phyloP scores from a whole-genome alignment of 768 basidiomycete genomes.

The Fistulinella prunicolor region DNA sequence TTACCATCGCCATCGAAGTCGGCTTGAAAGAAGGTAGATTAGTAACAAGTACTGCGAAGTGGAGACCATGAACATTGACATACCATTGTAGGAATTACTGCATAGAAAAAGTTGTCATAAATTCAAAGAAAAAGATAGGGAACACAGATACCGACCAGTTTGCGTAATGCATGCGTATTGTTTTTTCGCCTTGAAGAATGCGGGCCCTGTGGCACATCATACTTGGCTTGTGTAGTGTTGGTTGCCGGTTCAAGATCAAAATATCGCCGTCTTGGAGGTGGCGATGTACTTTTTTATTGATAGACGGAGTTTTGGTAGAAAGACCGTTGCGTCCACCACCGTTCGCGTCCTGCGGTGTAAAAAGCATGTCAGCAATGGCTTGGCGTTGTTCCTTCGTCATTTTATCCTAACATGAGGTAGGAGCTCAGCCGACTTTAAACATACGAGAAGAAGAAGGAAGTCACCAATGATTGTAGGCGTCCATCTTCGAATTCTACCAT shows the following conservation, averaged over 20 bases:
- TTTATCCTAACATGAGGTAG: constrained; percentile 58
- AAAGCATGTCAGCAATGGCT: constrained; percentile 91
- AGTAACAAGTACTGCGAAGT: constrained; percentile 4
- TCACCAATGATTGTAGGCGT: constrained; percentile 75
- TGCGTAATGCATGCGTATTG: constrained; percentile 99
- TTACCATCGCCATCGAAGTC: constrained; percentile 92
- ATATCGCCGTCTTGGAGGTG: constrained; percentile 95
- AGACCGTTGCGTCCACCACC: constrained; percentile 50
- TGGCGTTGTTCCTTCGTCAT: constrained; percentile 85
- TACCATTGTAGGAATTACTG: constrained; percentile 97
- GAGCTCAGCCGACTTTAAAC: constrained; percentile 3
- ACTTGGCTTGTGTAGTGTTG: constrained; percentile 96
- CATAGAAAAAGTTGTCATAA: constrained; percentile 11
- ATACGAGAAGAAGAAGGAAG: background rate
- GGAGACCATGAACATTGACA: constrained; percentile 23
- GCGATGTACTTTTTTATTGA: constrained; percentile 97
- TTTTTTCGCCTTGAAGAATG: constrained; percentile 93
- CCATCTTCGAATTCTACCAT: constrained; percentile 97
- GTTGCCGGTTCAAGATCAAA: constrained; percentile 94
- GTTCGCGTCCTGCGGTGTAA: constrained; percentile 81
- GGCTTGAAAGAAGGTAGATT: constrained; percentile 39
- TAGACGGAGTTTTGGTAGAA: constrained; percentile 69
- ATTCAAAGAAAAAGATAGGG: background rate
- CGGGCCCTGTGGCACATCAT: constrained; percentile 99
- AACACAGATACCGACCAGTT: constrained; percentile 70